A percentile compares a stretch with the other conserved stretches of the same genome.
Evolutionary conservation across 345 rosid species (phyloP).

Genomic region (Lumnitzera littorea): DNA sequence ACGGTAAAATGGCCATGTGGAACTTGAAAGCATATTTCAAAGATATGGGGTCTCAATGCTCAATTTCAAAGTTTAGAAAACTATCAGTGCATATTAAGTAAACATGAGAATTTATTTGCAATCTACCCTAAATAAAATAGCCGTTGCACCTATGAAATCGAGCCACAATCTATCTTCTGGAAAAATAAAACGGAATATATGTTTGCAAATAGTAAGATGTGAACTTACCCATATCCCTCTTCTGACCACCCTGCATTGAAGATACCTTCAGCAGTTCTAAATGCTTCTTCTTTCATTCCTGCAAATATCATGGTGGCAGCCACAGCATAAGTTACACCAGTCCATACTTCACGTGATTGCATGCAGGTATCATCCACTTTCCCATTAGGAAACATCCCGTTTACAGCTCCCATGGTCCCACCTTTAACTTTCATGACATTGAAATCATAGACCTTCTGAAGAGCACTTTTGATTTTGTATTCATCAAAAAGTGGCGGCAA

Average conservation of each 20-base stretch:
- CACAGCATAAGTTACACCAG: slow-evolving; percentile 93
- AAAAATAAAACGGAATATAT: too few relatives aligned
- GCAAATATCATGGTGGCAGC: slow-evolving; percentile 91
- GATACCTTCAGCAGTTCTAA: slow-evolving; percentile 82
- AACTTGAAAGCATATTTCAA: too few relatives aligned
- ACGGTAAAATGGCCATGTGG: too few relatives aligned
- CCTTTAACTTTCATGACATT: slow-evolving; percentile 91
- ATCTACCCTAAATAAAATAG: too few relatives aligned
- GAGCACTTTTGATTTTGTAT: slow-evolving; percentile 58
- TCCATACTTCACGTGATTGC: slow-evolving; percentile 99
- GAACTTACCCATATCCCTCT: slow-evolving; percentile 89
- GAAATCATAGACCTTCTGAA: slow-evolving; percentile 76
- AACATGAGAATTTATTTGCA: too few relatives aligned
- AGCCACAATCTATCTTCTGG: not conserved
- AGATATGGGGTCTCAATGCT: too few relatives aligned
- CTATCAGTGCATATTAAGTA: too few relatives aligned
- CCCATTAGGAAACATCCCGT: slow-evolving; percentile 96
- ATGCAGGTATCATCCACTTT: slow-evolving; percentile 93
- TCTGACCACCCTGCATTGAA: slow-evolving; percentile 98
- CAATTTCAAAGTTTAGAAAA: too few relatives aligned
- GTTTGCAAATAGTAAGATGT: too few relatives aligned
- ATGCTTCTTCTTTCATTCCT: slow-evolving; percentile 92
- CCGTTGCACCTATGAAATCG: too few relatives aligned
- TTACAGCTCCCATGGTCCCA: slow-evolving; percentile 94
- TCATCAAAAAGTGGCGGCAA: slow-evolving; percentile 84